Percentiles rank a stretch among this genome's conserved stretches.
Evolutionary conservation across 2,329 filamentous ascomycete species (phyloP).

Genomic region (Pyrenochaeta sp.): DNA sequence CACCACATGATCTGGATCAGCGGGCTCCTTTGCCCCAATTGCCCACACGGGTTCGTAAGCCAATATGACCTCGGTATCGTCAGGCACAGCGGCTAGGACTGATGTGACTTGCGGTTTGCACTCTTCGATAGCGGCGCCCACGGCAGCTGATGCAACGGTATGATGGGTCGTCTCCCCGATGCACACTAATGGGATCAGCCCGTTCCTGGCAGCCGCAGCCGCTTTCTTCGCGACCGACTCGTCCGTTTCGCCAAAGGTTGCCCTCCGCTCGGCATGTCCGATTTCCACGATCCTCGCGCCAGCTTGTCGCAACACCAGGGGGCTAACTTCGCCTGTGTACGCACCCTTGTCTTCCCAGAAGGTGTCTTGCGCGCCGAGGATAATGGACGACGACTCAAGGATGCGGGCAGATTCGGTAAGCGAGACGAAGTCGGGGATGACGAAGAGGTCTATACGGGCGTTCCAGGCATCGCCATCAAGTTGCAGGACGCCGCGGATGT

Average conservation of each 20-base stretch:
- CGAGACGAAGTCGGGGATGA: slow-evolving; percentile 80
- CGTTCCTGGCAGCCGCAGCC: slow-evolving; percentile 70
- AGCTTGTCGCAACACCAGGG: slow-evolving; percentile 70
- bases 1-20: slow-evolving; percentile 75
- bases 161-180: slow-evolving; percentile 73
- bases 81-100: slow-evolving; percentile 68
- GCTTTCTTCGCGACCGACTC: slow-evolving; percentile 73
- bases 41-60: slow-evolving; percentile 93
- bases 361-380: slow-evolving; percentile 79
- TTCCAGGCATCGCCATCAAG: slow-evolving; percentile 63
- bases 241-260: slow-evolving; percentile 79
- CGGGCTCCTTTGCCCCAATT: slow-evolving; percentile 78
- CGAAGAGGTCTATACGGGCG: slow-evolving; percentile 72
- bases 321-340: slow-evolving; percentile 81
- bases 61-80: slow-evolving; percentile 73
- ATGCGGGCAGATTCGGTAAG: slow-evolving; percentile 63
- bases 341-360: slow-evolving; percentile 75
- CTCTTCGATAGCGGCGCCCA: slow-evolving; percentile 70
- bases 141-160: slow-evolving; percentile 56
- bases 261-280: slow-evolving; percentile 80
- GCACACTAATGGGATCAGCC: slow-evolving; percentile 80
- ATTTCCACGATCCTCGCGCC: slow-evolving; percentile 79
- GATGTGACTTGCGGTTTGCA: slow-evolving; percentile 71
- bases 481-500: slow-evolving; percentile 53
- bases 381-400: slow-evolving; percentile 62